Conservation (phyloP, 1,284 basidiomycete species). For the Cutaneotrichosporon dermatis region DNA sequence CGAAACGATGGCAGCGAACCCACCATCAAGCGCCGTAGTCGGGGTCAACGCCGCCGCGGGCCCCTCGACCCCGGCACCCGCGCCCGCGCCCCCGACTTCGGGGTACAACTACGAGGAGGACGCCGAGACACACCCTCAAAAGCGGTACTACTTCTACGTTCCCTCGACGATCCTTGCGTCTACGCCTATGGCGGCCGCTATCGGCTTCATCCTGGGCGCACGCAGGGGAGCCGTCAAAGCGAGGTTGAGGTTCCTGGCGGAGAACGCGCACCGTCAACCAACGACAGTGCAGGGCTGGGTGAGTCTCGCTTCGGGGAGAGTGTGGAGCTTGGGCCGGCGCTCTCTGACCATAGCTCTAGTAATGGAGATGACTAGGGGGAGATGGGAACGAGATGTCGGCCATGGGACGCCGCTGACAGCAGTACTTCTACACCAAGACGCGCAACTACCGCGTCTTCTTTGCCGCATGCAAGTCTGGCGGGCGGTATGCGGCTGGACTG, state of each 20-base stretch:
- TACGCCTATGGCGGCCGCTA: slow-evolving; percentile 32
- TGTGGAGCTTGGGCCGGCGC: too few species aligned
- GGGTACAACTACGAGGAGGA: slow-evolving; percentile 6
- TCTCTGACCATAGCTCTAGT: too few species aligned
- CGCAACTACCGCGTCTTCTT: slow-evolving; percentile 47
- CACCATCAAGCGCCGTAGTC: too few species aligned
- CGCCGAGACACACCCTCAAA: background rate
- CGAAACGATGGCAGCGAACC: too few species aligned
- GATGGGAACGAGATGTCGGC: too few species aligned
- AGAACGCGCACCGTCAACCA: slow-evolving; percentile 48
- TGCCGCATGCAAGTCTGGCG: slow-evolving; percentile 31
- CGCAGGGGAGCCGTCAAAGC: slow-evolving; percentile 40
- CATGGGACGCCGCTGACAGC: background rate
- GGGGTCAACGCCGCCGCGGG: too few species aligned
- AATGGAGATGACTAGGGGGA: slow-evolving; percentile 4
- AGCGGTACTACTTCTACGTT: slow-evolving; percentile 10
- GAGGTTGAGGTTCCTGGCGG: slow-evolving; percentile 44
- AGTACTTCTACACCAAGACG: slow-evolving; percentile 51
- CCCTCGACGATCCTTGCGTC: slow-evolving; percentile 39
- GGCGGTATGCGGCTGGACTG: slow-evolving; percentile 33
- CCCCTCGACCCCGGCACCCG: too few species aligned
- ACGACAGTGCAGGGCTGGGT: slow-evolving; percentile 49
- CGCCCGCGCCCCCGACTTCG: too few species aligned
- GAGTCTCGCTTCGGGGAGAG: too few species aligned
- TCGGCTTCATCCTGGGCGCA: slow-evolving; percentile 44